Percentiles rank a stretch among this genome's conserved stretches.
Conservation (phyloP, 2,329 filamentous ascomycete species). For the Aspergillus arachidicola region DNA sequence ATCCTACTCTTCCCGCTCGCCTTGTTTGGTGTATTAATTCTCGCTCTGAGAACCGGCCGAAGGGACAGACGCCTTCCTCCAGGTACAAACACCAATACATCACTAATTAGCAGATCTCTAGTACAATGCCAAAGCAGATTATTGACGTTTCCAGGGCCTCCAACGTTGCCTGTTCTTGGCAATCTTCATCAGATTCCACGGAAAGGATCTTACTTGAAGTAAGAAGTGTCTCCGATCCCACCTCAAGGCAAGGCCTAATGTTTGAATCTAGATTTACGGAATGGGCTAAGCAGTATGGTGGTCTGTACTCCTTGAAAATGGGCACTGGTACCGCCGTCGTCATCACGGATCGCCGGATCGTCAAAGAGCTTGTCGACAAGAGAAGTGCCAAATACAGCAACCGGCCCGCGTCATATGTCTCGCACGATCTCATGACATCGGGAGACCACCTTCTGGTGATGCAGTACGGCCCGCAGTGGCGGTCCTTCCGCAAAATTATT, state of each 20-base stretch:
- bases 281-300: constrained; percentile 49
- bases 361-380: constrained; percentile 52
- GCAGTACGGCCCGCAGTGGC: constrained; percentile 51
- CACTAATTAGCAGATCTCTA: too few species aligned
- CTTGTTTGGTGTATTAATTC: too few species aligned
- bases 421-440: constrained; percentile 44
- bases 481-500: constrained; percentile 47
- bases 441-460: constrained; percentile 54
- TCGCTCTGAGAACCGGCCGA: too few species aligned
- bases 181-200: too few species aligned
- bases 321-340: constrained; percentile 46
- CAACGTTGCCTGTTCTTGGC: too few species aligned
- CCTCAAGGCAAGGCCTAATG: neutral
- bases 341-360: constrained; percentile 42
- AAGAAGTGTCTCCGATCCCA: too few species aligned
- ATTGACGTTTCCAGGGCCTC: too few species aligned
- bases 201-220: too few species aligned
- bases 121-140: too few species aligned
- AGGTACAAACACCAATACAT: too few species aligned
- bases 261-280: constrained; percentile 43
- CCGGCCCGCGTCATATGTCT: constrained; percentile 46
- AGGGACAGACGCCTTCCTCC: too few species aligned
- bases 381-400: constrained; percentile 48
- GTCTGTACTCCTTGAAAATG: constrained; percentile 48
- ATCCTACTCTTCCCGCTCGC: too few species aligned